phyloP scores from a whole-genome alignment of 2,329 filamentous ascomycete genomes.

The Allantophomopsis cytisporea region DNA sequence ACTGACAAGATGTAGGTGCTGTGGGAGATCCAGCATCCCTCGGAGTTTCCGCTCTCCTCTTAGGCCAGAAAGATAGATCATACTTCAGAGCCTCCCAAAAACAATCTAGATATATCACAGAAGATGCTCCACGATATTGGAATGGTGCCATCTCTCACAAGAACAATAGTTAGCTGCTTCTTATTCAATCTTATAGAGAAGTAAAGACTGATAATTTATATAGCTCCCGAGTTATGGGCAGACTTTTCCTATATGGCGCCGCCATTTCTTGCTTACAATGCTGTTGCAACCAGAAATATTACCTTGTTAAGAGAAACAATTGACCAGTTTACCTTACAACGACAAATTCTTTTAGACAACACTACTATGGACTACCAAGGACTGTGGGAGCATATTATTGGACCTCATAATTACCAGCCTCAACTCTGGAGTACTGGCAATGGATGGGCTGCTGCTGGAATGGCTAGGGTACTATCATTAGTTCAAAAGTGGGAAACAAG shows the following conservation, averaged over 20 bases:
- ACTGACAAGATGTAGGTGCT: too few relatives aligned
- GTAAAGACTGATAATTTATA: too few relatives aligned
- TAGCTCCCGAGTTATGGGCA: slow-evolving; percentile 29
- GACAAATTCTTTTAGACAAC: slow-evolving; percentile 21
- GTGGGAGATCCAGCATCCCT: slow-evolving; percentile 31
- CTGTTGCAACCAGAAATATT: slow-evolving; percentile 21
- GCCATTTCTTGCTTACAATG: slow-evolving; percentile 29
- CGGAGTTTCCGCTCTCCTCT: slow-evolving; percentile 27
- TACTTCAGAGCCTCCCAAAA: slow-evolving; percentile 24
- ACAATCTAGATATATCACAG: slow-evolving; percentile 25
- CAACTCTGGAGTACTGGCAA: slow-evolving; percentile 32
- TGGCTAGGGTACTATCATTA: slow-evolving; percentile 29
- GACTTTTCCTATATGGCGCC: slow-evolving; percentile 35
- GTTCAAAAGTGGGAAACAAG: slow-evolving; percentile 17
- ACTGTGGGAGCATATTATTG: slow-evolving; percentile 34
- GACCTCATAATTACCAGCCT: slow-evolving; percentile 19
- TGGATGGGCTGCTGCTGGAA: slow-evolving; percentile 31
- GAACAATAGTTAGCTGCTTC: too few relatives aligned
- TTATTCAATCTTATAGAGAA: too few relatives aligned
- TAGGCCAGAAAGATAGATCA: slow-evolving; percentile 19
- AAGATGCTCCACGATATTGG: slow-evolving; percentile 22
- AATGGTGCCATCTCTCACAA: slow-evolving; percentile 35
- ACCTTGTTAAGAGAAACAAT: slow-evolving; percentile 20
- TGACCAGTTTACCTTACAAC: slow-evolving; percentile 25
- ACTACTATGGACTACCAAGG: slow-evolving; percentile 17